Base-by-base conservation (phyloP, 2,329 filamentous ascomycete species). In the Xenoacremonium recifei region DNA sequence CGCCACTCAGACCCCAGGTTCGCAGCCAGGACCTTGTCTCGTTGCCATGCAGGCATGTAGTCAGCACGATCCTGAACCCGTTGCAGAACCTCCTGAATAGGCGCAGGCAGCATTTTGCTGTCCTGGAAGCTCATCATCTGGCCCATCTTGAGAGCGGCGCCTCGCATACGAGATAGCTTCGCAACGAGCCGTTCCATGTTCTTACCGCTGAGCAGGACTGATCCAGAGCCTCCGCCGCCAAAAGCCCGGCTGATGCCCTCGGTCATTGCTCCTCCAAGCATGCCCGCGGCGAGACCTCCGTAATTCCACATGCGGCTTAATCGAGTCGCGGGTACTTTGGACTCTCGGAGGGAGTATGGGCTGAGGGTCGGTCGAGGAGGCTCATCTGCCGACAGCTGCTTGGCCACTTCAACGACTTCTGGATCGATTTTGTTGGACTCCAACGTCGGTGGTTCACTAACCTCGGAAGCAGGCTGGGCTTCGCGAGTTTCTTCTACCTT, bases 81-180 rank as follows among this genome's bases (percentile, higher is more conserved):
- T 62, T 96, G 90, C 11, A 99, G 72, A 2, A 99, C 89, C 58
- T 92, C 80, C 52, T 95, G 89, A 37, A 99, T 90, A 1, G 88
- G 81, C 1, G 79, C 80, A 0, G 93, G 93, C 9, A 99, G 79
- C 82, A 96, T 90, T 66, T 96, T 97, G 27, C 89, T 83, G 68
- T 99, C 93, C 72, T 99, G 93, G 60, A 99, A 93, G 64, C 90
- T 96, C 75, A 99, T 86, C 87, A 97, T 93, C 70, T 99, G 93
- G 1, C 93, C 95, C 19, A 99, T 70, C 70, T 99, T 99, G 31
- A 99, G 73, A n/a, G 93, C 93, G 5, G 93, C 95, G 27, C 93
- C 93, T 58, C 93, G 82, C 93, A 99, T 99, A 17, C 88, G 86
- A 3, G 92, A 97, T 3, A 99, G 77, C 65, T 95, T 96, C 5